phyloP scores from a whole-genome alignment of 202 grass and related monocot species.

The Musa balbisiana region DNA sequence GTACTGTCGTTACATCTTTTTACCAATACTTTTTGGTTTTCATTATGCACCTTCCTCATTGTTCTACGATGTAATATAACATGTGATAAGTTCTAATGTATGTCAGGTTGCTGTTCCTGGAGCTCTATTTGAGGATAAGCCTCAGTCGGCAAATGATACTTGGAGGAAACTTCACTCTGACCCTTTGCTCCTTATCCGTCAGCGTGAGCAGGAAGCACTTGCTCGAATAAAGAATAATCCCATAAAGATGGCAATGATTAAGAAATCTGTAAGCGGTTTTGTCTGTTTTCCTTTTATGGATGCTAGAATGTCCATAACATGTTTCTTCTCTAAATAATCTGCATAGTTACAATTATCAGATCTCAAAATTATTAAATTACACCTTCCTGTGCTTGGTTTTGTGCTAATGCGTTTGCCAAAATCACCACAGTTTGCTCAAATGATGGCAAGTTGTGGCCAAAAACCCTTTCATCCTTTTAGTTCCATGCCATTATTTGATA shows the following conservation, averaged over 20 bases:
- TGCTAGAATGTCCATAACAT: neutral
- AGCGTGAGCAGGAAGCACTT: conserved; percentile 79
- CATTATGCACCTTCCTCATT: neutral
- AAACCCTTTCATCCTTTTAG: too few species aligned
- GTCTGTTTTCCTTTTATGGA: neutral
- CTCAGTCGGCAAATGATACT: conserved; percentile 84
- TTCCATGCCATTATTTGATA: too few species aligned
- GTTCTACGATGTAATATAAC: neutral
- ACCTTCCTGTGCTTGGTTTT: too few species aligned
- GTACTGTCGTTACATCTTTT: neutral
- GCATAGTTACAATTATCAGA: too few species aligned
- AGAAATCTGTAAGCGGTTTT: conserved; percentile 86
- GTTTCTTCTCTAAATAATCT: too few species aligned
- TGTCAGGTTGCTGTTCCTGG: conserved; percentile 51
- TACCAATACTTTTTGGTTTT: neutral
- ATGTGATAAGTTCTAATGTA: neutral
- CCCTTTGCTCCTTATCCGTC: conserved; percentile 85
- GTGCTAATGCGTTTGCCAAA: too few species aligned
- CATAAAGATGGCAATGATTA: conserved; percentile 91
- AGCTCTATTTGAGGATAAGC: conserved; percentile 90
- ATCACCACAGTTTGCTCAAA: too few species aligned
- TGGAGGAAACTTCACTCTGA: conserved; percentile 97
- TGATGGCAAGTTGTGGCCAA: too few species aligned
- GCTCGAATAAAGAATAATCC: conserved; percentile 96
- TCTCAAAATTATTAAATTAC: too few species aligned